These are phyloP conservation scores for Infundibulicybe gibba DNA, from an alignment of 768 basidiomycete genomes.

Conservation along the genomic window DNA sequence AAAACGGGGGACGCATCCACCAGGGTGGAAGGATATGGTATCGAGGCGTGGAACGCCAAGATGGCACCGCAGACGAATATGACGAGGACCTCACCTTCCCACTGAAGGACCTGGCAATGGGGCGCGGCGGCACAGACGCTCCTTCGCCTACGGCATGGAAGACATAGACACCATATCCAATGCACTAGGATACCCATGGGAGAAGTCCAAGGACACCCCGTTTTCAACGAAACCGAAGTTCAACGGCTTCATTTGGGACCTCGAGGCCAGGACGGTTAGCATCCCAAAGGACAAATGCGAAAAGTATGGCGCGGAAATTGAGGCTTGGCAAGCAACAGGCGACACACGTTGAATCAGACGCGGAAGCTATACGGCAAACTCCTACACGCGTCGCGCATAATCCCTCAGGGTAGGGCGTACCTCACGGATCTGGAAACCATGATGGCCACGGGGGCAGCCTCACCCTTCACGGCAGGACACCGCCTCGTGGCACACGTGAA, in stretches of 20 bases:
- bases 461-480: too few species aligned
- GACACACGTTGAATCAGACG: constrained; percentile 10
- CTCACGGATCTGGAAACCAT: too few species aligned
- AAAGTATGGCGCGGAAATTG: constrained; percentile 22
- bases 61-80: constrained; percentile 18
- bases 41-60: constrained; percentile 10
- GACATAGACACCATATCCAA: constrained; percentile 26
- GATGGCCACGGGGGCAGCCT: too few species aligned
- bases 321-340: constrained; percentile 9
- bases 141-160: constrained; percentile 12
- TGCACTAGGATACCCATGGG: constrained; percentile 26
- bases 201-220: constrained; percentile 20
- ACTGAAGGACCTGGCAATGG: constrained; percentile 15
- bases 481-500: too few species aligned
- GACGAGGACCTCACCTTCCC: constrained; percentile 18
- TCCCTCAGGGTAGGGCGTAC: too few species aligned
- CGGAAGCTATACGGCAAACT: too few species aligned
- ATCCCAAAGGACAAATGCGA: constrained; percentile 16
- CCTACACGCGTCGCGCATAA: too few species aligned
- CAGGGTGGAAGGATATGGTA: constrained; percentile 14
- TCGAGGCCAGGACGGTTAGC: constrained; percentile 13
- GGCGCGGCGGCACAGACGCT: background rate
- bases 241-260: constrained; percentile 27
- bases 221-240: constrained; percentile 13
- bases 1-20: background rate